Evolutionary conservation across 225 moss, liverwort and hornwort genomes (phyloP), one percentile per base, ranked within the genome.

Genomic region (Physcomitrellopsis africana): DNA sequence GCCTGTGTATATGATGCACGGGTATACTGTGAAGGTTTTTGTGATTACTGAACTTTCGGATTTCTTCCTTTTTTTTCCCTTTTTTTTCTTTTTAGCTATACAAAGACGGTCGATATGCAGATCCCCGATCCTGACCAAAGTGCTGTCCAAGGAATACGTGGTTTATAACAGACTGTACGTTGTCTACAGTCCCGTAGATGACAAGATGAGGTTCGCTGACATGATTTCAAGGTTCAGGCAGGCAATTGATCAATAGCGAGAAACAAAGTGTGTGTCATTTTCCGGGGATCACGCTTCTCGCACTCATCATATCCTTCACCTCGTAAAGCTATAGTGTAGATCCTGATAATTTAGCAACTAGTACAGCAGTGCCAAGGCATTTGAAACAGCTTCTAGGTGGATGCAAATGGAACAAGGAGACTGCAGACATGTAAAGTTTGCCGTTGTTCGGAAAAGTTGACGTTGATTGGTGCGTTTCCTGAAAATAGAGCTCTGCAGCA

Each of bases 171-270:
- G 29, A 68, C 68, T 77, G 77, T 77, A 81, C 77, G 77, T 58
- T 62, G 14, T 17, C 76, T 60, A 76, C 61, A 81, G 65, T 77
- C 56, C 44, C 70, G 63, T 37, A 37, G 32, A 12, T 9, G 59
- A 73, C 69, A 78, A 51, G 69, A 69, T 78, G 77, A 47, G 68
- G 51, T 49, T 52, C 20, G 14, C 58, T 18, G 29, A 1, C 46
- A 3, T 20, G 57, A 67, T 67, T 76, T 67, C 41, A 3, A 67
- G 18, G 54, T 42, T 86, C 83, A 86, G 78, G 83, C 86, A 27
- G 86, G 86, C 48, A 83, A 65, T 75, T 86, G 86, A 86, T 86
- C 86, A 56, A 83, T 64, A 51, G 83, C 83, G 60, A 86, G 77
- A 44, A 83, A 86, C 58, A 83, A 54, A 67, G 83, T 80, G 75